A percentile compares a stretch with the other conserved stretches of the same genome.
Conservation (phyloP, 2,329 filamentous ascomycete species). For the Bimuria novae-zelandiae region DNA sequence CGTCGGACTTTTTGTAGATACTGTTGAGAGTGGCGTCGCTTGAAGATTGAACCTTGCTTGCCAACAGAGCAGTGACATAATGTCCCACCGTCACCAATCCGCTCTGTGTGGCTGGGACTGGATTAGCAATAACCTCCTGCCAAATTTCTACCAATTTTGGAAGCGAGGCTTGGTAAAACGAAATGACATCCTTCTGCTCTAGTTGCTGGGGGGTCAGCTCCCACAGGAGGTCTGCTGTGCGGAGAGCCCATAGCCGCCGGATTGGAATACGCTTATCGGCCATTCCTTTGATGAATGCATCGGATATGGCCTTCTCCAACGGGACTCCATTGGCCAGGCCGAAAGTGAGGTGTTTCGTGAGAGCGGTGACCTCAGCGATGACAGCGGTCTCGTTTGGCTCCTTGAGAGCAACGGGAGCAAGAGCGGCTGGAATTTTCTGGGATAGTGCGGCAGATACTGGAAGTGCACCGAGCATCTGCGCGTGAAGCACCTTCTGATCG, state of each 20-base stretch:
- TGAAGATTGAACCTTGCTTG: constrained; percentile 59
- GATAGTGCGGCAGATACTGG: constrained; percentile 63
- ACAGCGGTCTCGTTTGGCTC: constrained; percentile 88
- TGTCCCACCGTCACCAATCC: constrained; percentile 82
- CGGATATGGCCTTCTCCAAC: constrained; percentile 68
- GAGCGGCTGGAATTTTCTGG: constrained; percentile 66
- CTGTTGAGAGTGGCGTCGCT: constrained; percentile 61
- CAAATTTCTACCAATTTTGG: constrained; percentile 70
- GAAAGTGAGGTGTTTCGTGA: constrained; percentile 68
- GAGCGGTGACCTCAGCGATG: constrained; percentile 71
- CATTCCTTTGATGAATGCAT: constrained; percentile 79
- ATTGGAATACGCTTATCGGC: constrained; percentile 81
- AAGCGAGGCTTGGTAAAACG: constrained; percentile 56
- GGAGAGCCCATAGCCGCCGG: constrained; percentile 79
- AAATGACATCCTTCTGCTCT: constrained; percentile 51
- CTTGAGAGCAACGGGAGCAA: constrained; percentile 74
- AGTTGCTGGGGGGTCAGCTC: constrained; percentile 55
- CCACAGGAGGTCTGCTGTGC: constrained; percentile 72
- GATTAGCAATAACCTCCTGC: constrained; percentile 78
- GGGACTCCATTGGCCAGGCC: constrained; percentile 65
- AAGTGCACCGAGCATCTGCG: constrained; percentile 72
- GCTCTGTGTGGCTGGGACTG: constrained; percentile 76
- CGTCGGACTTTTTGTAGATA: constrained; percentile 64
- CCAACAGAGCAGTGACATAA: constrained; percentile 68
- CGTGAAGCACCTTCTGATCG: constrained; percentile 82